Evolutionary conservation across 202 grass and related monocot species (phyloP), one percentile per base, ranked within the genome.

Genomic region (Schoenoplectus tabernaemontani): DNA sequence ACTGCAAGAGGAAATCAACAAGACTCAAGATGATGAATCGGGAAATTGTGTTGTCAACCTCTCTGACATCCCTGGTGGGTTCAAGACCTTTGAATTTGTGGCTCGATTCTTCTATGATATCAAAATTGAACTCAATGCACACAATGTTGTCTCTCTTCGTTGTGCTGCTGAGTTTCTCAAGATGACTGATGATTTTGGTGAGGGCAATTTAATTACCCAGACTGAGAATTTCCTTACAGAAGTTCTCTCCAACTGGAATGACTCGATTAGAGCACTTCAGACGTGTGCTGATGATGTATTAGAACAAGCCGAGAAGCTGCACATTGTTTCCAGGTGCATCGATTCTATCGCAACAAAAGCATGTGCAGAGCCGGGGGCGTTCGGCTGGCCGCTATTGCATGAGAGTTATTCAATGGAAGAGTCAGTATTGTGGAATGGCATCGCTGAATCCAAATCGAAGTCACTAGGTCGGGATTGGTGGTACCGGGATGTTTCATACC

Each of bases 41-140:
- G 80, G 84, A 7, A 64, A 38, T 1, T 90, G 87, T 59, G 83
- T 59, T n/a, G 73, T 92, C 16, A 43, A 50, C 22, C 82, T 96
- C 13, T 74, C 88, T 82, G 90, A 87, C 81, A 30, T 96, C 17
- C 93, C 93, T 20, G 93, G 90, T 36, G 86, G 88, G 7, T 24
- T 74, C 1, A 67, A 61, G n/a, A 72, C 90, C 32, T 96, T 96
- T 77, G 77, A 84, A 68, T 82, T 87, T 7, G 88, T 69, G 0
- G 90, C 77, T 33, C 86, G 80, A 77, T 96, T 92, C 88, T 92
- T 88, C 87, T 96, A 96, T 34, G 93, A 89, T 72, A 57, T 93
- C 28, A 56, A 16, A 34, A 51, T 84, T 22, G 90, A 97, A 82
- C 78, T 97, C 79, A 93, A 85, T 80, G 77, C 90, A 0, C 81